These are phyloP conservation scores for Spergularia marina DNA, from an alignment of 148 eudicot genomes.

Conservation along the genomic window DNA sequence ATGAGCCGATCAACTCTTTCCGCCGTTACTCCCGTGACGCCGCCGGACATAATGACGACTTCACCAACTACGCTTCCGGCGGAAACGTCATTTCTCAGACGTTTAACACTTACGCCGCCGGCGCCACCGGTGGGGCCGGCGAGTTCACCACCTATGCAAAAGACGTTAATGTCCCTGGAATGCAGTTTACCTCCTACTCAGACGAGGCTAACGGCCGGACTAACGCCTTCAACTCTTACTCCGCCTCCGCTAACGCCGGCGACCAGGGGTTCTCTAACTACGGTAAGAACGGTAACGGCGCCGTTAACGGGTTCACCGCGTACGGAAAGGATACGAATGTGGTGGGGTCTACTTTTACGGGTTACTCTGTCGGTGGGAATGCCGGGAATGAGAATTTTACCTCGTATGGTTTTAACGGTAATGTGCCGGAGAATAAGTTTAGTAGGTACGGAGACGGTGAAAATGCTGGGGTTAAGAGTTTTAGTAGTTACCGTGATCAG, in stretches of 20 bases:
- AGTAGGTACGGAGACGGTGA: constrained; percentile 43
- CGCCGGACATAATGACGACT: constrained; percentile 49
- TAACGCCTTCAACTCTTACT: constrained; percentile 39
- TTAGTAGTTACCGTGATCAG: constrained; percentile 47
- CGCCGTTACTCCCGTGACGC: constrained; percentile 67
- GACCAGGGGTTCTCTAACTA: constrained; percentile 50
- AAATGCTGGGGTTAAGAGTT: constrained; percentile 38
- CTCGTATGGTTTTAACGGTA: constrained; percentile 41
- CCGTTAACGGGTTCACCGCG: constrained; percentile 27
- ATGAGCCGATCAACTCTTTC: constrained; percentile 41
- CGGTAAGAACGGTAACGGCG: constrained; percentile 54
- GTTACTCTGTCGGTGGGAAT: constrained; percentile 42
- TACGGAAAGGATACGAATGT: constrained; percentile 48
- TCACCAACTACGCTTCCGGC: constrained; percentile 41
- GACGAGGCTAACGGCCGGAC: constrained; percentile 46
- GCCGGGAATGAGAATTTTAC: constrained; percentile 43
- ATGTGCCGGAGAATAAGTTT: constrained; percentile 51
- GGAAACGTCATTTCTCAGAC: constrained; percentile 44
- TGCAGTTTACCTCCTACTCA: constrained; percentile 58
- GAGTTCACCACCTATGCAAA: constrained; percentile 40
- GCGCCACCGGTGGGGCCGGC: constrained; percentile 57
- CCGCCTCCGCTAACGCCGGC: constrained; percentile 43
- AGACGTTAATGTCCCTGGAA: constrained; percentile 41
- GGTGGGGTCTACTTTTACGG: constrained; percentile 38
- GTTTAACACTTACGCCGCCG: constrained; percentile 57